phyloP scores from a whole-genome alignment of 2,329 filamentous ascomycete species.

The Myrmaecium sp. region DNA sequence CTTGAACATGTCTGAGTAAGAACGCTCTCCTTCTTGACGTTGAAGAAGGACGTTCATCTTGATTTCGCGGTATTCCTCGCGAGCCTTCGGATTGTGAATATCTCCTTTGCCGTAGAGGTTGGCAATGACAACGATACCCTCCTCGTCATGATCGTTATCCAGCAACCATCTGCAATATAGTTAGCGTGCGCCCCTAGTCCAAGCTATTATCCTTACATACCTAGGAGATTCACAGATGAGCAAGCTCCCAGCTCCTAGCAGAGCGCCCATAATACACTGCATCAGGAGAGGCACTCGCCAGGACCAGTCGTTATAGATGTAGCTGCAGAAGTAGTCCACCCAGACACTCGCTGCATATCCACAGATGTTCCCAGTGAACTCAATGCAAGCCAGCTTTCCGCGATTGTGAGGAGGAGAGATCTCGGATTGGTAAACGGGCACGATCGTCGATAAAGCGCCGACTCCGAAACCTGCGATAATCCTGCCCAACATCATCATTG shows the following conservation, averaged over 20 bases:
- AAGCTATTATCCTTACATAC: conserved; percentile 29
- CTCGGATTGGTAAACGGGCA: conserved; percentile 36
- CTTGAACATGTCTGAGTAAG: conserved; percentile 87
- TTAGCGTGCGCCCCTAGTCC: conserved; percentile 9
- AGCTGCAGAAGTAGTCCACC: conserved; percentile 97
- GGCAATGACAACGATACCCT: conserved; percentile 95
- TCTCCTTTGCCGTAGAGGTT: conserved; percentile 94
- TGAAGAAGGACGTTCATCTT: conserved; percentile 94
- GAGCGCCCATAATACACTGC: conserved; percentile 85
- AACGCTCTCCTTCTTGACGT: conserved; percentile 85
- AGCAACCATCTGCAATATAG: conserved; percentile 60
- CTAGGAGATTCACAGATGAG: conserved; percentile 93
- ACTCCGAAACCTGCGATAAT: conserved; percentile 34
- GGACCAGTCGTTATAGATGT: conserved; percentile 65
- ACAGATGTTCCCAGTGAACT: conserved; percentile 93
- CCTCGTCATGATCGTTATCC: conserved; percentile 94
- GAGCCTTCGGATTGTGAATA: conserved; percentile 79
- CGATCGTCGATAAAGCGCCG: conserved; percentile 33
- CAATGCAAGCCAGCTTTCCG: conserved; percentile 90
- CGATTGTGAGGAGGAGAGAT: conserved; percentile 85
- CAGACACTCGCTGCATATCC: conserved; percentile 94
- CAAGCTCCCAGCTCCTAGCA: conserved; percentile 72
- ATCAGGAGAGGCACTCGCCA: conserved; percentile 83
- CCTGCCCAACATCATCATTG: conserved; percentile 56
- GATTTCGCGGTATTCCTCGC: conserved; percentile 94